Percentiles rank a stretch among this genome's conserved stretches.
Evolutionary conservation across 2,329 filamentous ascomycete species (phyloP).

Genomic region (Alternaria hordeiaustralica): DNA sequence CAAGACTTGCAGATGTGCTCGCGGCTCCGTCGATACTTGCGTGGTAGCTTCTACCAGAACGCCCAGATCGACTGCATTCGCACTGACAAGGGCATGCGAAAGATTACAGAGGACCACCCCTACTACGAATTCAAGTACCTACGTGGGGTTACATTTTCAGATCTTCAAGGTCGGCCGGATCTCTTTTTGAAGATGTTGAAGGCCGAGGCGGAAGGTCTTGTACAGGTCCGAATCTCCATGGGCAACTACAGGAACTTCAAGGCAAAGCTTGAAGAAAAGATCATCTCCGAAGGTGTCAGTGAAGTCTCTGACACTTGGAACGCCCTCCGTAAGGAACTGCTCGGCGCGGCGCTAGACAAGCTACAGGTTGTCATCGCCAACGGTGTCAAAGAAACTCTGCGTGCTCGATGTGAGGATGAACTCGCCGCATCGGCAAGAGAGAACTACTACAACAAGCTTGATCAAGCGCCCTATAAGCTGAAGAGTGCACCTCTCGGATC

Average conservation of each 20-base stretch:
- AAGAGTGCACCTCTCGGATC: slow-evolving; percentile 91
- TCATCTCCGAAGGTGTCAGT: slow-evolving; percentile 94
- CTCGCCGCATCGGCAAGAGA: slow-evolving; percentile 88
- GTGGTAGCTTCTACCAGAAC: slow-evolving; percentile 81
- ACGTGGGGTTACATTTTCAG: slow-evolving; percentile 81
- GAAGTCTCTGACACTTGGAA: slow-evolving; percentile 97
- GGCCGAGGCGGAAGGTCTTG: slow-evolving; percentile 89
- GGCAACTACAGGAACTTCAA: slow-evolving; percentile 78
- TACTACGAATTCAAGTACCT: slow-evolving; percentile 99
- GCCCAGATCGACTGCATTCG: slow-evolving; percentile 86
- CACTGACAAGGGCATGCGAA: slow-evolving; percentile 91
- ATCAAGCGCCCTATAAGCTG: slow-evolving; percentile 95
- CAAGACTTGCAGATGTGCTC: slow-evolving; percentile 91
- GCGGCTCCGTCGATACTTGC: slow-evolving; percentile 85
- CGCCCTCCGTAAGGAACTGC: slow-evolving; percentile 79
- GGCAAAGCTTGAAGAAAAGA: slow-evolving; percentile 77
- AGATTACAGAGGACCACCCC: slow-evolving; percentile 92
- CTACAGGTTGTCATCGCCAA: slow-evolving; percentile 85
- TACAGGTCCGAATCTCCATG: slow-evolving; percentile 83
- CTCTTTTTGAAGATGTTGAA: slow-evolving; percentile 97
- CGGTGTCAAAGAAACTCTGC: slow-evolving; percentile 92
- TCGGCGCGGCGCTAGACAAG: slow-evolving; percentile 81
- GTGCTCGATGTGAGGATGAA: slow-evolving; percentile 91
- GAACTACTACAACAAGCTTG: slow-evolving; percentile 85
- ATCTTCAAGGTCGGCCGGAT: slow-evolving; percentile 83